Evolutionary conservation across 805 yeast species (phyloP), one percentile per base, ranked within the genome.

Genomic region (Myxozyma mucilagina): DNA sequence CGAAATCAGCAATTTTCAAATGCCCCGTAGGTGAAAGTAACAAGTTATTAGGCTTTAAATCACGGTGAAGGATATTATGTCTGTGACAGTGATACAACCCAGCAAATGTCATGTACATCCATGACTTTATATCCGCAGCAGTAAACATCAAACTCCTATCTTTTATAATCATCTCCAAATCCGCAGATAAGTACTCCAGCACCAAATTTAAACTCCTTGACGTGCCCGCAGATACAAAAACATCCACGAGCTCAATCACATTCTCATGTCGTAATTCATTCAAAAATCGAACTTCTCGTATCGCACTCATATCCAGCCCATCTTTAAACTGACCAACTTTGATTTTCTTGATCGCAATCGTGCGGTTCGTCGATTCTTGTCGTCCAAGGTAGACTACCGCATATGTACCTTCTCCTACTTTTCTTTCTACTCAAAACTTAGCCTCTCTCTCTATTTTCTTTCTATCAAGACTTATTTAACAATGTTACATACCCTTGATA

Each of bases 401-500:
- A 77, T 93, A 94, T 0, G 99, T 94, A 75, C 99, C 99, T 76
- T 94, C 99, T 71, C 99, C 99, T 34, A 94, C 97, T 72, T 91
- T 92, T 67, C 83, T 85, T 59, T 91, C 97, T 68, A 43, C 2
- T 20, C n/a, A n/a, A n/a, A n/a, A n/a, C n/a, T n/a, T n/a, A n/a
- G n/a, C n/a, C n/a, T n/a, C n/a, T n/a, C n/a, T n/a, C n/a, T n/a
- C n/a, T 20, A 41, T 20, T 18, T 41, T 4, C 35, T 5, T 42
- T 45, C 38, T n/a, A 45, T 31, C 6, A 14, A n/a, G 10, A 13
- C 35, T 1, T 1, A 6, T 8, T 5, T 29, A 20, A 14, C 43
- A 35, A n/a, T 8, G n/a, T 18, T 20, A 31, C 51, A 4, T n/a
- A 45, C 62, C 62, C 54, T 59, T 59, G 3, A 43, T n/a, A 36